Evolutionary conservation across 805 yeast species (phyloP), one percentile per base, ranked within the genome.

Genomic region (Schwanniomyces polymorphus): DNA sequence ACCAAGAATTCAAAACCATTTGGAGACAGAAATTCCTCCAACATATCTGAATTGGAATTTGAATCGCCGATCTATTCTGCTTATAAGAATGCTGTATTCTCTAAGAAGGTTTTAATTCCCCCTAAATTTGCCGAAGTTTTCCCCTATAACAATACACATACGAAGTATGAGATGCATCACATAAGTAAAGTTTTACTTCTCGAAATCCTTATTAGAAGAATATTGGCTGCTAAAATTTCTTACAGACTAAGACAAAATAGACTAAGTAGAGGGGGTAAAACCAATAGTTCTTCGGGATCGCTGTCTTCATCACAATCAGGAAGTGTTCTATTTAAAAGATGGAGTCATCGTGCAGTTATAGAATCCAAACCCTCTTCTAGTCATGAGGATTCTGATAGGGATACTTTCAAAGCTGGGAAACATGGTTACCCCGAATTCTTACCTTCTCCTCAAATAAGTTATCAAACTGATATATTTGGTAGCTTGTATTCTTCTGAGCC

Each of bases 361-460:
- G 56, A 53, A 39, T 23, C 25, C 7, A 14, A 37, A 37, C 39
- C 39, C 9, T 35, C 45, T 14, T 48, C 45, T 5, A 34, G 45
- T 12, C 57, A 55, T 33, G 53, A 54, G 23, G 58, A 54, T 31
- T 60, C 70, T 1, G 51, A 61, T 46, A 64, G 67, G 11, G 65
- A 60, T 12, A 65, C 61, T 44, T 50, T 67, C 61, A 61, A 59
- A 38, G 65, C 61, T 17, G 63, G 65, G 44, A 63, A 61, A 3
- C 65, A 71, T 5, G 49, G 65, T 10, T 56, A 57, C 29, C 66
- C 73, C 1, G 74, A 61, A 11, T 43, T 63, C 7, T 55, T 70
- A n/a, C 75, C 75, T 1, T 70, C 75, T 0, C 75, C 75, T 2
- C 75, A 70, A 50, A 67, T 70, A 26, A 62, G 68, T 44, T 61